Percentiles rank a stretch among this genome's conserved stretches.
These are phyloP conservation scores for Colletotrichum melonis DNA, from an alignment of 2,329 filamentous ascomycete genomes.

Conservation along the genomic window DNA sequence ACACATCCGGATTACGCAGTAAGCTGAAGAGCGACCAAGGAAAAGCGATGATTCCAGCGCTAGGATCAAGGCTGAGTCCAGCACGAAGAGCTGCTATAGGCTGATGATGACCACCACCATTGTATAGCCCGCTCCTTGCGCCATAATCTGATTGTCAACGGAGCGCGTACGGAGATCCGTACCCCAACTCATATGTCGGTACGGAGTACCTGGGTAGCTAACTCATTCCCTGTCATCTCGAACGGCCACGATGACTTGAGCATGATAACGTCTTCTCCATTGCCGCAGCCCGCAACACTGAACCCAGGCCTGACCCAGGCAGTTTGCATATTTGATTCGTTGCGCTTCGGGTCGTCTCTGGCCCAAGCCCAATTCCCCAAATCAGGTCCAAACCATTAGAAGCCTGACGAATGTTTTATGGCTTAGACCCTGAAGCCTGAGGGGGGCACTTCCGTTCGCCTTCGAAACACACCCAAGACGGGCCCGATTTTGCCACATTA, in stretches of 20 bases:
- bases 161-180: too few relatives aligned
- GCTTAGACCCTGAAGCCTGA: slow-evolving; percentile 33
- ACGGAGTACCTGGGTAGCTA: too few relatives aligned
- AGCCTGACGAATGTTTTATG: slow-evolving; percentile 36
- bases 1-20: background rate
- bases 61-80: slow-evolving; percentile 20
- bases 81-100: slow-evolving; percentile 12
- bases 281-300: background rate
- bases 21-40: slow-evolving; percentile 14
- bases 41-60: slow-evolving; percentile 8
- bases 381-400: slow-evolving; percentile 23
- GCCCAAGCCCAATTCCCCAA: slow-evolving; percentile 18
- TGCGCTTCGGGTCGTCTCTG: slow-evolving; percentile 2
- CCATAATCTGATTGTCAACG: slow-evolving; percentile 1
- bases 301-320: slow-evolving; percentile 11
- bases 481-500: slow-evolving; percentile 37
- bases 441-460: slow-evolving; percentile 30
- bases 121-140: slow-evolving; percentile 17
- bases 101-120: slow-evolving; percentile 13
- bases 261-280: background rate
- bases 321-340: background rate
- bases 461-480: slow-evolving; percentile 39
- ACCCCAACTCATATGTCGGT: too few relatives aligned
- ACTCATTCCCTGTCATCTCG: background rate
- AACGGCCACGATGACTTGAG: background rate